A percentile compares a stretch with the other conserved stretches of the same genome.
Conservation (phyloP, 495 filamentous ascomycete species). For the Podospora didyma region DNA sequence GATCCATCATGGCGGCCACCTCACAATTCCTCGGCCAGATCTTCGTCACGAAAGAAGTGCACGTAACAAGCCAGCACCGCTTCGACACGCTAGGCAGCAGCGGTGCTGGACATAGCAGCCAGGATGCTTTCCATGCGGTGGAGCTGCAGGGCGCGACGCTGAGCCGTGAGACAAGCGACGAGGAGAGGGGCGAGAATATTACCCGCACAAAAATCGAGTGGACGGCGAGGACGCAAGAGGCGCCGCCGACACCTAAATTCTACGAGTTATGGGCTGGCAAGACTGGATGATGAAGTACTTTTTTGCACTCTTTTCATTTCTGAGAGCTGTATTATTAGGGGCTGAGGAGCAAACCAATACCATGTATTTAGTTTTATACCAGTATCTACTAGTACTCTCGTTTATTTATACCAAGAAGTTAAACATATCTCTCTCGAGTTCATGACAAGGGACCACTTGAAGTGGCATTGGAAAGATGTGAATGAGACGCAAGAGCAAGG, state of each 20-base stretch:
- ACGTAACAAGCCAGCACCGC: conserved; percentile 13
- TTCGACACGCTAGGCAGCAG: not conserved
- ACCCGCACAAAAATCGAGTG: not conserved
- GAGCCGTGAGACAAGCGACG: conserved; percentile 17
- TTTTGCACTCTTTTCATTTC: no score
- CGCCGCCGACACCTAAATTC: not conserved
- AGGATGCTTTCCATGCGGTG: not conserved
- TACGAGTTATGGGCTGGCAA: not conserved
- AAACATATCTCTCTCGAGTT: no score
- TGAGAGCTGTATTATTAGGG: no score
- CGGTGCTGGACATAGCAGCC: not conserved
- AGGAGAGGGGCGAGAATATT: not conserved
- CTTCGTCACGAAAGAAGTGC: conserved; percentile 32
- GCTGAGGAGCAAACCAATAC: no score
- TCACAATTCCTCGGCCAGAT: conserved; percentile 23
- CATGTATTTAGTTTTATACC: no score
- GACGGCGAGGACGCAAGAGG: not conserved
- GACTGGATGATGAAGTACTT: not conserved
- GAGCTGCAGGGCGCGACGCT: conserved; percentile 16
- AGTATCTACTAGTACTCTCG: no score
- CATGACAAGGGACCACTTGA: no score
- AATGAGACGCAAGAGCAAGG: no score
- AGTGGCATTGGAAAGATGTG: no score
- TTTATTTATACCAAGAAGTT: no score
- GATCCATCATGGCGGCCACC: conserved; percentile 2